phyloP scores from a whole-genome alignment of 768 basidiomycete genomes.

The Amanita exitialis region DNA sequence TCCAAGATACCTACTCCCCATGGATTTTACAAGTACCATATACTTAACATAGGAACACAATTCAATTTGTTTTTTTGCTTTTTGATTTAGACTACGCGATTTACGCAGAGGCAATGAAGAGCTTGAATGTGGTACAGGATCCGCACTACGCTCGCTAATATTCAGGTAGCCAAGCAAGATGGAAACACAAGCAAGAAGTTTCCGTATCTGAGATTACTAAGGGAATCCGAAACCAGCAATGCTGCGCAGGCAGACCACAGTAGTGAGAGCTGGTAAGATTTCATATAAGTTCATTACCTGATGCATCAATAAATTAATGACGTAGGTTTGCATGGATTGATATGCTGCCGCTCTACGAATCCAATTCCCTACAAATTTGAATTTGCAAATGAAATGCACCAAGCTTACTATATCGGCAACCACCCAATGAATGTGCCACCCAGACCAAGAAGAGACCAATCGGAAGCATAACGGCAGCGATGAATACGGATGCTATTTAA shows the following conservation, averaged over 20 bases:
- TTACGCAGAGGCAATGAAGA: too few species aligned
- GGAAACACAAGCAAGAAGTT: constrained; percentile 51
- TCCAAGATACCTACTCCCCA: too few species aligned
- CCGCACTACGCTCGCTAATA: too few species aligned
- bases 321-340: constrained; percentile 56
- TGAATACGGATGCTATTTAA: constrained; percentile 6
- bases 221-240: constrained; percentile 70
- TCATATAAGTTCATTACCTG: constrained; percentile 26
- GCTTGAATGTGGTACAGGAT: too few species aligned
- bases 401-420: constrained; percentile 43
- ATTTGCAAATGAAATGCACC: not conserved
- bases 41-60: too few species aligned
- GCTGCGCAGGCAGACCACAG: constrained; percentile 51
- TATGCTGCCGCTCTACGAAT: constrained; percentile 47
- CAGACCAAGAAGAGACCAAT: not conserved
- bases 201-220: constrained; percentile 59
- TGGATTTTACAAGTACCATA: too few species aligned
- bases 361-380: constrained; percentile 37
- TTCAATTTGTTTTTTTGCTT: too few species aligned
- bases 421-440: not conserved
- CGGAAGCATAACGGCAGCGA: not conserved
- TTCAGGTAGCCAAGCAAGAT: constrained; percentile 36
- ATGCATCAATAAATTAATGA: constrained; percentile 70
- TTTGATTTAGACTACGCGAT: too few species aligned
- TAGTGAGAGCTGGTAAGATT: constrained; percentile 41